Evolutionary conservation across 1,139 yeast genomes (phyloP).

Genomic region (Tardiomyces digboiensis): DNA sequence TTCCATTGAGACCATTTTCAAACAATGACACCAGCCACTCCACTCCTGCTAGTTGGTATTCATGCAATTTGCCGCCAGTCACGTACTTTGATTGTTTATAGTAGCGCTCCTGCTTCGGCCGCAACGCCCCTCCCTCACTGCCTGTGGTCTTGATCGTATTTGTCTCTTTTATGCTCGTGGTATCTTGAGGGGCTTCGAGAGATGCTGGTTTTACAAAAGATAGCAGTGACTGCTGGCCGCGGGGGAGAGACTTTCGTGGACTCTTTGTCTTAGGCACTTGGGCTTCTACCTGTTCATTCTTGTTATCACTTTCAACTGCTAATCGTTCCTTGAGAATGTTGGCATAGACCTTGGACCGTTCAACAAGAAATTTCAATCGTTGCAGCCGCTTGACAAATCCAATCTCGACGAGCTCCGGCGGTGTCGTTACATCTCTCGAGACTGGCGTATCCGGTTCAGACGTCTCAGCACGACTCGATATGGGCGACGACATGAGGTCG

Average conservation of each 20-base stretch:
- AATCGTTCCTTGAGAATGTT: conserved; percentile 74
- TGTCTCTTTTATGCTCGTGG: no score
- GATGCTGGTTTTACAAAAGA: background rate
- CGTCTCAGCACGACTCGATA: background rate
- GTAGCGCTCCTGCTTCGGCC: conserved; percentile 2
- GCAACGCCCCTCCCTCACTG: conserved; percentile 1
- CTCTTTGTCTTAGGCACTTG: background rate
- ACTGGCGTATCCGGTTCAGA: background rate
- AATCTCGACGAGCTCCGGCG: background rate
- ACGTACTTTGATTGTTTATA: conserved; percentile 55
- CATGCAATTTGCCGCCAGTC: conserved; percentile 61
- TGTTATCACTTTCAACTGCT: conserved; percentile 3
- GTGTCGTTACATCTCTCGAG: background rate
- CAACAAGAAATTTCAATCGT: conserved; percentile 61
- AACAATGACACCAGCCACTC: conserved; percentile 85
- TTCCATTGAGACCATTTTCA: conserved; percentile 92
- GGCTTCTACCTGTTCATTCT: background rate
- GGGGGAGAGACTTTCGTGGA: background rate
- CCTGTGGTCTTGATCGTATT: background rate
- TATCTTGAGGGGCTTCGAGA: no score
- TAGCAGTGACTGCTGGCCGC: background rate
- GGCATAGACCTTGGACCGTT: conserved; percentile 77
- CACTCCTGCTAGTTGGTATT: conserved; percentile 82
- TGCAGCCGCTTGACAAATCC: conserved; percentile 36
- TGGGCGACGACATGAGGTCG: background rate